Conservation (phyloP, 306 rosid genomes). For the Senna tora region DNA sequence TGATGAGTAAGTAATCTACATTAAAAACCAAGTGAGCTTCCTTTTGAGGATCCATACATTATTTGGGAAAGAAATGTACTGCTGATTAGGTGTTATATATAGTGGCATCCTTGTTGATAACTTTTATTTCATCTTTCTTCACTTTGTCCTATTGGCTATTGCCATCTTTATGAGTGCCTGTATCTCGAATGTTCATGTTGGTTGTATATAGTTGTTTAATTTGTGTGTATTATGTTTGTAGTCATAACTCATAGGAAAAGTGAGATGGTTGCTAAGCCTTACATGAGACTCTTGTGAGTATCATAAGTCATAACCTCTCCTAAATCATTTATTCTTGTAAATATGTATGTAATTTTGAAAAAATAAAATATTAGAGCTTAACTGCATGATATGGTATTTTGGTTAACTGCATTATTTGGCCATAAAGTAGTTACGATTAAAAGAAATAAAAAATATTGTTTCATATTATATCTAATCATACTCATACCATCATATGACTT, state of each 20-base stretch:
- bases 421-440: no score
- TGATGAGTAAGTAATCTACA: not conserved
- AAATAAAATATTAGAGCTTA: no score
- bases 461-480: no score
- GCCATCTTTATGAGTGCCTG: not conserved
- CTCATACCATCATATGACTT: no score
- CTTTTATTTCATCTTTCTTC: not conserved
- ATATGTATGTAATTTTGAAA: not conserved
- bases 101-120: not conserved
- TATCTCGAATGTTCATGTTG: not conserved
- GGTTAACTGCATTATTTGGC: no score
- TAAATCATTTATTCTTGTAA: not conserved
- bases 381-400: no score
- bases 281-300: not conserved
- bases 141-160: not conserved
- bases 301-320: not conserved
- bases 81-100: not conserved
- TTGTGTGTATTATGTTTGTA: not conserved
- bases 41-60: not conserved
- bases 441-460: no score
- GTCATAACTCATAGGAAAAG: not conserved
- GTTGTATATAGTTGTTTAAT: not conserved
- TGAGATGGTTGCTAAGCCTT: not conserved
- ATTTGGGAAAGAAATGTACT: not conserved
- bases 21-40: not conserved